Base-by-base conservation (phyloP, 495 filamentous ascomycete species). In the Penicillium atrosanguineum region DNA sequence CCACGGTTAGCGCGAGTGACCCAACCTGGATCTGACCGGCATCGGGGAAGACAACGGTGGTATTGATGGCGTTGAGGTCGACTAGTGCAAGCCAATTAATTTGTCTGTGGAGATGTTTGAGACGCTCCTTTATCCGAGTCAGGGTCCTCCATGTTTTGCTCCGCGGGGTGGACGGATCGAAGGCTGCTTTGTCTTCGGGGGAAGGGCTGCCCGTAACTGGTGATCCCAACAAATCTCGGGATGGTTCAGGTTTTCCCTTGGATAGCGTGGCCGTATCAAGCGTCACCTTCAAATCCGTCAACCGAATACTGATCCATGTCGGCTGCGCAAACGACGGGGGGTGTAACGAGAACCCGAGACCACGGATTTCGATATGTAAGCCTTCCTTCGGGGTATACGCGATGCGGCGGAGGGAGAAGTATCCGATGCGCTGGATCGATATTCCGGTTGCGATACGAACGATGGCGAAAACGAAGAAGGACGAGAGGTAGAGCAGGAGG, bases 321-420 rank as follows among this genome's bases (percentile, higher is more conserved):
- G 94, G 92, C 67, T 97, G 91, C 18, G 91, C 88, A 68, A 97
- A 97, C 15, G 94, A 96, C 7, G 94, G 93, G 8, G 91, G 85
- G 69, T 97, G 94, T 56, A 97, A 62, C 37, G 88, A 85, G 44
- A 97, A 77, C 20, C 94, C 91, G 37, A 97, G 75, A 39, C 91
- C 90, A 36, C 94, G 85, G 39, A 97, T 84, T 69, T 97, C 89
- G 63, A 99, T 83, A 56, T 87, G 87, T 52, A 96, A 65, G 48
- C 95, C 94, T 78, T 95, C 89, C 67, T 74, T 83, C 19, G 90
- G 90, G 14, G 87, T 86, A 70, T 95, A 97, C 48, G 89, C 84
- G 46, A 97, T 88, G 49, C 92, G 87, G 55, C 91, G 86, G 46
- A 99, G 77, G 25, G 91, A 95, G 55, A 93, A 87, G 60, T 92